Evolutionary conservation across 306 rosid species (phyloP).

Genomic region (Acacia confusa): DNA sequence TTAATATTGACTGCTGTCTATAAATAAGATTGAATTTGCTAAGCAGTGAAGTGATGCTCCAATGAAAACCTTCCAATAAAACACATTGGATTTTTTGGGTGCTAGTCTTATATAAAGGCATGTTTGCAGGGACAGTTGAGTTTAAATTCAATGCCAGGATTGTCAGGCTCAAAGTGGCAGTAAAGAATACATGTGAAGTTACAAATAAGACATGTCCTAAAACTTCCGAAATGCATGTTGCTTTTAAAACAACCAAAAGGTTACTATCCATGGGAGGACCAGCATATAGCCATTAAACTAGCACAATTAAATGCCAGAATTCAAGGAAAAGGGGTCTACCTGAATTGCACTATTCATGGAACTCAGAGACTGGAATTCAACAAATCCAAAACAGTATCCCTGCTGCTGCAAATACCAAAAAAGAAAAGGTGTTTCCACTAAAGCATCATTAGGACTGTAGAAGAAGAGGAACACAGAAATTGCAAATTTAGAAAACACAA

Average conservation of each 20-base stretch:
- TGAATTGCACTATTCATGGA: slow-evolving; percentile 69
- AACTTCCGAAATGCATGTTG: neutral
- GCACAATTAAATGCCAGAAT: slow-evolving; percentile 15
- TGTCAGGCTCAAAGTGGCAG: neutral
- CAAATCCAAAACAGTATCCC: slow-evolving; percentile 83
- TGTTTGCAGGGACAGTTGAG: neutral
- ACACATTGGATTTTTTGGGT: neutral
- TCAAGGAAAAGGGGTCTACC: slow-evolving; percentile 42
- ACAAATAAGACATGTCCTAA: slow-evolving; percentile 8
- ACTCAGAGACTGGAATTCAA: slow-evolving; percentile 58
- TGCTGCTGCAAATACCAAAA: slow-evolving; percentile 54
- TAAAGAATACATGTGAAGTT: neutral
- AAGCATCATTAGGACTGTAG: slow-evolving; percentile 24
- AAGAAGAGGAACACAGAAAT: neutral
- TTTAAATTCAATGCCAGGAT: neutral
- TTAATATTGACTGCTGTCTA: no score
- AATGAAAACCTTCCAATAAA: neutral
- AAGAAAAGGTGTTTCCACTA: slow-evolving; percentile 7
- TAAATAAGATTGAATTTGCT: no score
- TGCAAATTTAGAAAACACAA: slow-evolving; percentile 10
- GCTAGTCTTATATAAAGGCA: neutral
- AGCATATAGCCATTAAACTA: neutral
- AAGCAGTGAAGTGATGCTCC: neutral
- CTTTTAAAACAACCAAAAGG: neutral
- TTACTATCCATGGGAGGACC: neutral